phyloP scores from a whole-genome alignment of 139 green algal genomes.

The Picochlorum sp. region DNA sequence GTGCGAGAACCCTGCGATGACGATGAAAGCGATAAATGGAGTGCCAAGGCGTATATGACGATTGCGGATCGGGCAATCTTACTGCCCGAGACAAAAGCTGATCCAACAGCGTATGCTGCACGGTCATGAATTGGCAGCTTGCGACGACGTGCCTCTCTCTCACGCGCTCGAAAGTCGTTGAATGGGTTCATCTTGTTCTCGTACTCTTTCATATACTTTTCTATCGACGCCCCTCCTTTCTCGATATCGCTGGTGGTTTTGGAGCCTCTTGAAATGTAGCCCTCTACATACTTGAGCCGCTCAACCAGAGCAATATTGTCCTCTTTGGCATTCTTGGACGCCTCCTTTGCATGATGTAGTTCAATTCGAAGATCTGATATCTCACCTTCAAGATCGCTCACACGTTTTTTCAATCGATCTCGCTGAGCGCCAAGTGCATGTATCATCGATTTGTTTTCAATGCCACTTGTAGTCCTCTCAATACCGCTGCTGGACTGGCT shows the following conservation, averaged over 20 bases:
- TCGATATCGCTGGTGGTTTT: slow-evolving; percentile 44
- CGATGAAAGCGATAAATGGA: slow-evolving; percentile 75
- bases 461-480: neutral
- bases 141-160: slow-evolving; percentile 22
- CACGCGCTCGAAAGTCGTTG: slow-evolving; percentile 33
- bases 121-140: slow-evolving; percentile 22
- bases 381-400: slow-evolving; percentile 67
- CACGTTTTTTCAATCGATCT: slow-evolving; percentile 59
- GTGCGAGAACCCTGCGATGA: slow-evolving; percentile 41
- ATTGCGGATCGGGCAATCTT: slow-evolving; percentile 26
- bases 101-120: slow-evolving; percentile 22
- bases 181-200: slow-evolving; percentile 88
- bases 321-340: slow-evolving; percentile 36
- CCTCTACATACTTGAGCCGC: slow-evolving; percentile 71
- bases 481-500: neutral
- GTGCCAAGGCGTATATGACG: slow-evolving; percentile 71
- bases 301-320: slow-evolving; percentile 91
- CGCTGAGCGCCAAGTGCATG: slow-evolving; percentile 69
- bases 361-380: slow-evolving; percentile 19
- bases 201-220: slow-evolving; percentile 75
- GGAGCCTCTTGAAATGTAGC: neutral
- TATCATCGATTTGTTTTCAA: slow-evolving; percentile 50
- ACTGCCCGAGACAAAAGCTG: slow-evolving; percentile 31
- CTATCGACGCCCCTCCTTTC: slow-evolving; percentile 51
- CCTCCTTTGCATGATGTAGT: slow-evolving; percentile 17